Conservation (phyloP, 2,329 filamentous ascomycete species). For the Ophiocordyceps robertsii region DNA sequence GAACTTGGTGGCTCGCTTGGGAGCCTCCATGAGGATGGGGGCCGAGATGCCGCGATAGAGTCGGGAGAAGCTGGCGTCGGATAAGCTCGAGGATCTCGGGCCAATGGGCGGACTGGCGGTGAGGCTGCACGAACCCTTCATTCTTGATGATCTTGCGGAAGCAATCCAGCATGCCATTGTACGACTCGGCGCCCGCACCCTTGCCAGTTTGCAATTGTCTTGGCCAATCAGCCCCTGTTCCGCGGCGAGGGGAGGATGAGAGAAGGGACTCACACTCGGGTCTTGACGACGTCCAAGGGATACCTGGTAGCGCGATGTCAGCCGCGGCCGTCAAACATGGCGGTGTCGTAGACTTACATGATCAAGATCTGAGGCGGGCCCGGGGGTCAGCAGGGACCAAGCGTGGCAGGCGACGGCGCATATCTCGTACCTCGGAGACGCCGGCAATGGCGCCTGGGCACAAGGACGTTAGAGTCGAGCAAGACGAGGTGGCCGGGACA, state of each 20-base stretch:
- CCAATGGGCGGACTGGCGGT: background rate
- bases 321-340: slow-evolving; percentile 1
- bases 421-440: slow-evolving; percentile 69
- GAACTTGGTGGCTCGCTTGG: slow-evolving; percentile 94
- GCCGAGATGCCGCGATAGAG: slow-evolving; percentile 93
- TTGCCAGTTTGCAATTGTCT: slow-evolving; percentile 79
- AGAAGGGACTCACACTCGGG: slow-evolving; percentile 62
- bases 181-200: slow-evolving; percentile 62
- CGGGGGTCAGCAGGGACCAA: background rate
- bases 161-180: slow-evolving; percentile 97
- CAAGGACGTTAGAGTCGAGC: background rate
- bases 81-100: slow-evolving; percentile 7
- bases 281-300: slow-evolving; percentile 96
- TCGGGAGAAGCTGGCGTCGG: slow-evolving; percentile 55
- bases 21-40: slow-evolving; percentile 93
- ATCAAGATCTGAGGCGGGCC: slow-evolving; percentile 58
- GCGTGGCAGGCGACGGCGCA: background rate
- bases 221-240: background rate
- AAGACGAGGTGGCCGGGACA: background rate
- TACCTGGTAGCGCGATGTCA: slow-evolving; percentile 50
- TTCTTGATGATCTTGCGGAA: slow-evolving; percentile 93
- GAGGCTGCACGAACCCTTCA: slow-evolving; percentile 55
- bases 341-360: slow-evolving; percentile 44
- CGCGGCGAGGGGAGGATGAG: background rate
- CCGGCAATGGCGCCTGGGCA: slow-evolving; percentile 73